Evolutionary conservation across 805 yeast species (phyloP).

Genomic region (Ogataea trehalophila): DNA sequence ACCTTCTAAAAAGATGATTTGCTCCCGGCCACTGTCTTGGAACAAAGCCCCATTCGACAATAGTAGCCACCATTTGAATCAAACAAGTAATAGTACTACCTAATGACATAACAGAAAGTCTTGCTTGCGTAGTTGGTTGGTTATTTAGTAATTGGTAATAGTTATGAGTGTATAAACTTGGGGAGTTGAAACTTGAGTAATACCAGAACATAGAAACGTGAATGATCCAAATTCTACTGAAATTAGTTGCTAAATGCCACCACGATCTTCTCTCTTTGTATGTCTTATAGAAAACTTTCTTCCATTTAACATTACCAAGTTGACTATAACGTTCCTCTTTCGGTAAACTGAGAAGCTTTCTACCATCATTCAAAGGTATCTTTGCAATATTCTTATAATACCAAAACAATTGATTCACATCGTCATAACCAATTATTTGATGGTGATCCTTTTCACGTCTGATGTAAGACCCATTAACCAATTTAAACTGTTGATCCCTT

Average conservation of each 20-base stretch:
- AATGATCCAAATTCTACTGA: slow-evolving; percentile 50
- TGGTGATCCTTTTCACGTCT: slow-evolving; percentile 69
- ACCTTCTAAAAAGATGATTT: slow-evolving; percentile 31
- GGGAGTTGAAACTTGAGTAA: slow-evolving; percentile 46
- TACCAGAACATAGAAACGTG: slow-evolving; percentile 50
- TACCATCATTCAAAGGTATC: slow-evolving; percentile 32
- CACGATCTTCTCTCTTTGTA: slow-evolving; percentile 45
- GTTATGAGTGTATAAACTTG: slow-evolving; percentile 41
- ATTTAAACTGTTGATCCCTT: slow-evolving; percentile 62
- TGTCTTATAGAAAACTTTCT: slow-evolving; percentile 38
- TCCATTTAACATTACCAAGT: slow-evolving; percentile 37
- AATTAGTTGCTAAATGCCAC: slow-evolving; percentile 46
- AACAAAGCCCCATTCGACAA: slow-evolving; percentile 41
- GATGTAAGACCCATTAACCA: slow-evolving; percentile 48
- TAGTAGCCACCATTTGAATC: slow-evolving; percentile 36
- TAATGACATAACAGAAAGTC: slow-evolving; percentile 39
- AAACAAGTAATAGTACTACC: slow-evolving; percentile 43
- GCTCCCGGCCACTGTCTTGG: slow-evolving; percentile 48
- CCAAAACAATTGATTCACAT: slow-evolving; percentile 51
- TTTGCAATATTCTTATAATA: slow-evolving; percentile 32
- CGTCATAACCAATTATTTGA: slow-evolving; percentile 54
- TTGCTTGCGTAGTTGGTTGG: slow-evolving; percentile 41
- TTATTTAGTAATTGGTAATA: slow-evolving; percentile 38
- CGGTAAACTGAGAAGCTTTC: slow-evolving; percentile 26
- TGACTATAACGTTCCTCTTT: slow-evolving; percentile 29